phyloP scores from a whole-genome alignment of 345 rosid species.

The Gossypium thurberi region DNA sequence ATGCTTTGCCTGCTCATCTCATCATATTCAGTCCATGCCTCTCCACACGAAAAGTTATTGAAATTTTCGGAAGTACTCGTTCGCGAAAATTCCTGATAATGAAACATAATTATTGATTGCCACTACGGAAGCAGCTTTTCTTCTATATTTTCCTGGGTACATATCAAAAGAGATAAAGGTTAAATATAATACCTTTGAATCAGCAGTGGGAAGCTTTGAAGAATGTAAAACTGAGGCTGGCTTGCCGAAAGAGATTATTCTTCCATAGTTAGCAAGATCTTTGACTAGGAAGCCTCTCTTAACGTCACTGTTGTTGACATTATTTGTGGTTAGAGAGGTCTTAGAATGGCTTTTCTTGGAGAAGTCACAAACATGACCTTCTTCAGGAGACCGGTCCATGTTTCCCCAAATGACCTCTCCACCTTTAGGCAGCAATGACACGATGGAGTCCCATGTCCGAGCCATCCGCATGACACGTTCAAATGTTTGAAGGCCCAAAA shows the following conservation, averaged over 20 bases:
- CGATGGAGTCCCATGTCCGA: conserved; percentile 70
- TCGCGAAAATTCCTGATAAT: conserved; percentile 26
- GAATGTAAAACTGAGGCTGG: conserved; percentile 39
- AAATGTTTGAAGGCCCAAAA: conserved; percentile 50
- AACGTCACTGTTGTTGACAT: conserved; percentile 24
- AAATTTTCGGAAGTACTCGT: conserved; percentile 5
- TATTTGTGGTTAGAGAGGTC: conserved; percentile 17
- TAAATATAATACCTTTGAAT: conserved; percentile 29
- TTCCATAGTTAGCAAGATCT: conserved; percentile 47
- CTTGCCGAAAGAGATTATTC: conserved; percentile 62
- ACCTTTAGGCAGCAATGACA: conserved; percentile 68
- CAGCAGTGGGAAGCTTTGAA: conserved; percentile 30
- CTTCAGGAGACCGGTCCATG: conserved; percentile 60
- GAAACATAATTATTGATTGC: background rate
- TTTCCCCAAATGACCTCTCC: conserved; percentile 74
- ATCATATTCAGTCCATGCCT: conserved; percentile 56
- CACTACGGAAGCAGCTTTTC: background rate
- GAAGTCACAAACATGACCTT: conserved; percentile 31
- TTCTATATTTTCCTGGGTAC: background rate
- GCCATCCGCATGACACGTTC: conserved; percentile 50
- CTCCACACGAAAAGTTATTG: conserved; percentile 31
- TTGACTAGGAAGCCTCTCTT: conserved; percentile 27
- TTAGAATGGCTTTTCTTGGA: conserved; percentile 27
- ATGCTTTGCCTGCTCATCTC: conserved; percentile 47
- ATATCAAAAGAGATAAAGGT: background rate